Evolutionary conservation across 2,329 filamentous ascomycete species (phyloP).

Genomic region (Calonectria pteridis): DNA sequence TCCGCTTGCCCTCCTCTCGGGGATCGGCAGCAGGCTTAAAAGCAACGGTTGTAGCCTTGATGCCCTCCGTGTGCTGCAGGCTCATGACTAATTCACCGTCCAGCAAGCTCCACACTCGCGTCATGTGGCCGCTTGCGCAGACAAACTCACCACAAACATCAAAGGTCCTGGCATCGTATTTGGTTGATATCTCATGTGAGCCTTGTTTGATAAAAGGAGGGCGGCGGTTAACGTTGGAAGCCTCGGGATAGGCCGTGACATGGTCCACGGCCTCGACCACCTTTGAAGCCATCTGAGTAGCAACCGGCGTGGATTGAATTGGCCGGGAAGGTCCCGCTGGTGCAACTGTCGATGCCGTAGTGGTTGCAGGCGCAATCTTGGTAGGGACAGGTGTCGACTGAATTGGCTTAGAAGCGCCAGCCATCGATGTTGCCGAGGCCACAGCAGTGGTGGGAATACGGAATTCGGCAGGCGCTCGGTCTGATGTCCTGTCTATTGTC

Average conservation of each 20-base stretch:
- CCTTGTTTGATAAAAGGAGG: slow-evolving; percentile 81
- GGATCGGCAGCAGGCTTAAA: slow-evolving; percentile 88
- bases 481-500: slow-evolving; percentile 52
- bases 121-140: slow-evolving; percentile 88
- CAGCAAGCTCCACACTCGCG: slow-evolving; percentile 86
- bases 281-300: slow-evolving; percentile 38
- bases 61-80: slow-evolving; percentile 84
- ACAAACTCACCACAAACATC: slow-evolving; percentile 90
- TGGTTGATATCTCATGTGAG: slow-evolving; percentile 81
- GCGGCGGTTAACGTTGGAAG: slow-evolving; percentile 85
- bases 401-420: slow-evolving; percentile 35
- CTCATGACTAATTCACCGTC: slow-evolving; percentile 87
- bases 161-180: slow-evolving; percentile 88
- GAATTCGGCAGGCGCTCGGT: slow-evolving; percentile 39
- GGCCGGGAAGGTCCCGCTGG: not conserved
- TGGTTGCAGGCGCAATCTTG: slow-evolving; percentile 46
- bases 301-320: slow-evolving; percentile 25
- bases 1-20: slow-evolving; percentile 80
- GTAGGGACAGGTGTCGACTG: slow-evolving; percentile 34
- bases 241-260: slow-evolving; percentile 81
- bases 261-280: slow-evolving; percentile 61
- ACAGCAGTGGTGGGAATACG: slow-evolving; percentile 39
- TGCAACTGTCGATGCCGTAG: slow-evolving; percentile 48
- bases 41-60: slow-evolving; percentile 82
- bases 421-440: slow-evolving; percentile 25